Percentiles rank a stretch among this genome's conserved stretches.
These are phyloP conservation scores for Blastomyces parvus DNA, from an alignment of 2,329 filamentous ascomycete species.

Conservation along the genomic window DNA sequence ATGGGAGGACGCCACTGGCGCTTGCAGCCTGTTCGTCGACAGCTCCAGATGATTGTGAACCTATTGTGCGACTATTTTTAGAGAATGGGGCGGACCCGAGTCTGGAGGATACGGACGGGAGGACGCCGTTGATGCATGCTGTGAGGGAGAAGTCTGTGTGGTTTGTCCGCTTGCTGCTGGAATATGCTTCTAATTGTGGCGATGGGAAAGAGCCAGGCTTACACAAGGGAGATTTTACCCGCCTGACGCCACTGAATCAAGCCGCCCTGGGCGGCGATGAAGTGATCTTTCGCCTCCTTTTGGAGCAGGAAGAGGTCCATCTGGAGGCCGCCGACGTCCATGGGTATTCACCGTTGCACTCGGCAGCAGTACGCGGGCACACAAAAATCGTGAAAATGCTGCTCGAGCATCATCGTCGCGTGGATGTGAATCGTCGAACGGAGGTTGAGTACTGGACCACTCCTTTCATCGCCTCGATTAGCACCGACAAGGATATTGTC, in stretches of 20 bases:
- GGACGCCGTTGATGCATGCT: background rate
- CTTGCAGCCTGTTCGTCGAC: background rate
- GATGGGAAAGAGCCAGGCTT: background rate
- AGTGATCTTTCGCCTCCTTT: constrained; percentile 8
- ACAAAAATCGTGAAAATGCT: background rate
- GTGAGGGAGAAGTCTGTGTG: background rate
- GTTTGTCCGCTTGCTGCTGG: background rate
- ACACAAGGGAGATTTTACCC: background rate
- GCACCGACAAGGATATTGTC: background rate
- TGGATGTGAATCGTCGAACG: background rate
- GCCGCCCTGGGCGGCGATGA: constrained; percentile 8
- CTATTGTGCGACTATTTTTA: background rate
- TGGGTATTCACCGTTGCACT: background rate
- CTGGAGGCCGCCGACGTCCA: background rate
- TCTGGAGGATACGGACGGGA: background rate
- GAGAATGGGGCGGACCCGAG: background rate
- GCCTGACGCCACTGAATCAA: constrained; percentile 7
- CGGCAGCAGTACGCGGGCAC: background rate
- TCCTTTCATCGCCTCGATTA: background rate
- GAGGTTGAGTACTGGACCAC: background rate
- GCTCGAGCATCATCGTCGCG: background rate
- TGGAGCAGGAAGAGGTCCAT: constrained; percentile 5
- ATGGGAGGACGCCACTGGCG: background rate
- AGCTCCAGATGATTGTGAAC: background rate
- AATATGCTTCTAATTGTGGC: background rate